Evolutionary conservation across 345 rosid genomes (phyloP).

Genomic region (Eucalyptus regnans): DNA sequence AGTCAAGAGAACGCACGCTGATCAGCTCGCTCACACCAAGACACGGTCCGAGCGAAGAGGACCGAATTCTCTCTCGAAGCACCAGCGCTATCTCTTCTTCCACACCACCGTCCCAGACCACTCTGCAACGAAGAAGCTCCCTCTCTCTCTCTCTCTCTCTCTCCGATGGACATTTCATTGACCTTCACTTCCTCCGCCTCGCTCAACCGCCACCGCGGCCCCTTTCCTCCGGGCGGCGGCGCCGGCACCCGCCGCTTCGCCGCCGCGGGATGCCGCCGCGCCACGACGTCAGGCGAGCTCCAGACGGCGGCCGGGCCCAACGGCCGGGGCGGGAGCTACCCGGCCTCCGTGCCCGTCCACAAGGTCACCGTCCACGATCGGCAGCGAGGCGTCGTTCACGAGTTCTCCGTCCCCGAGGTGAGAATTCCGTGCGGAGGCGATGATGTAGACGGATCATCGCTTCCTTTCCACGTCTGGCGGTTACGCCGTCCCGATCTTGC

Average conservation of each 20-base stretch:
- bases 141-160: background rate
- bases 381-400: slow-evolving; percentile 68
- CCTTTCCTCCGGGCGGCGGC: background rate
- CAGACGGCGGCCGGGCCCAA: background rate
- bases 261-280: background rate
- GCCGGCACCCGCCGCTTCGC: background rate
- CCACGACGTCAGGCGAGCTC: background rate
- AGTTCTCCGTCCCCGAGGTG: slow-evolving; percentile 89
- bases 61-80: background rate
- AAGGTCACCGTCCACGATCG: slow-evolving; percentile 86
- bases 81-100: background rate
- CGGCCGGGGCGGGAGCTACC: background rate
- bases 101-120: background rate
- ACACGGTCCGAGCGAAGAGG: background rate
- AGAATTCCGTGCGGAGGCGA: background rate
- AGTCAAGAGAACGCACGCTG: background rate
- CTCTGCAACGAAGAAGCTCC: background rate
- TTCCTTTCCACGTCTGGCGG: background rate
- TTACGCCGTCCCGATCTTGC: background rate
- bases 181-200: background rate
- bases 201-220: background rate
- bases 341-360: slow-evolving; percentile 43
- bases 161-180: background rate
- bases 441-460: background rate
- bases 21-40: background rate